A percentile compares a stretch with the other conserved stretches of the same genome.
Conservation (phyloP, 2,329 filamentous ascomycete genomes). For the Fusarium sp. region DNA sequence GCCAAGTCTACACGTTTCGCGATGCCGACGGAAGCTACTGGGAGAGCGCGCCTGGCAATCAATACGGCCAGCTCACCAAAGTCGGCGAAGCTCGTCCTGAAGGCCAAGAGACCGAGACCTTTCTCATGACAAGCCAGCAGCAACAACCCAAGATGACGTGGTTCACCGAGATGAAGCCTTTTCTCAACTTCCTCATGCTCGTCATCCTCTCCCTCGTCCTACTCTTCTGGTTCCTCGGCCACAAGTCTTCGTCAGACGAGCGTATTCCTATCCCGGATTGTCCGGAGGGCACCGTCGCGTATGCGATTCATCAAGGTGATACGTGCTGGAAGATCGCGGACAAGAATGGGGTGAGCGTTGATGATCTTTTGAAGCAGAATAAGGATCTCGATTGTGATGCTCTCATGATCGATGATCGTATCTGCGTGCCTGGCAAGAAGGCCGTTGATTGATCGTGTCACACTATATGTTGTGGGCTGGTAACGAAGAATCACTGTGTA, state of each 20-base stretch:
- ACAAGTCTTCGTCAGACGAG: constrained; percentile 46
- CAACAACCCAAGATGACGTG: constrained; percentile 57
- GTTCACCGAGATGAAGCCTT: constrained; percentile 65
- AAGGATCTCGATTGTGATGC: constrained; percentile 61
- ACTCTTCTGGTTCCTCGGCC: constrained; percentile 63
- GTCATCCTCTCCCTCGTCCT: constrained; percentile 64
- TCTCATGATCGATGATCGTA: constrained; percentile 56
- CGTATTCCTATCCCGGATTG: constrained; percentile 45
- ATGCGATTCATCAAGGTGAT: constrained; percentile 61
- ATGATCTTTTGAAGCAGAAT: constrained; percentile 62
- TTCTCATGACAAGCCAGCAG: constrained; percentile 45
- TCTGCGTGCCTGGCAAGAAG: constrained; percentile 60
- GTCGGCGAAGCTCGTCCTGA: constrained; percentile 51
- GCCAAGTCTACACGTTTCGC: constrained; percentile 65
- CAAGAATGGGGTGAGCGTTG: constrained; percentile 57
- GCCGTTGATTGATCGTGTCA: constrained; percentile 4
- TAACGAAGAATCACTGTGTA: not conserved
- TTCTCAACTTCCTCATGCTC: constrained; percentile 70
- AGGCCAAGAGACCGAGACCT: constrained; percentile 51
- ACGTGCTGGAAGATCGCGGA: constrained; percentile 68
- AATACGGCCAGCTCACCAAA: constrained; percentile 63
- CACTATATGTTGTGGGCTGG: constrained; percentile 8
- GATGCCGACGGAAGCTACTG: constrained; percentile 63
- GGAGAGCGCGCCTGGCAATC: constrained; percentile 63
- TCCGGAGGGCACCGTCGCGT: constrained; percentile 49